Conservation (phyloP, 331 rosid species). For the Stylosanthes scabra region DNA sequence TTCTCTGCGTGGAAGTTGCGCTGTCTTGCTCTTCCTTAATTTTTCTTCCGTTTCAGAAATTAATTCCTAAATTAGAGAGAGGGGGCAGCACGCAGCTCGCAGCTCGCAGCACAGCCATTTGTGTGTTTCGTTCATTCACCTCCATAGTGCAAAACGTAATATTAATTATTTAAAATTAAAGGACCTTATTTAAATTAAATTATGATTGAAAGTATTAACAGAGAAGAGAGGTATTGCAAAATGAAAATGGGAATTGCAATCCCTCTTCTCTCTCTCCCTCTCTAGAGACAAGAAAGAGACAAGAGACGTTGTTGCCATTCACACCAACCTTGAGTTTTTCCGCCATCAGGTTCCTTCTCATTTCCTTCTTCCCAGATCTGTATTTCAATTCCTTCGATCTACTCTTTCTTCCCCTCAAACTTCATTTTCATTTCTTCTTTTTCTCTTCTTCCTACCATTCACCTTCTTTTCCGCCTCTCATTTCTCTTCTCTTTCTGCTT, state of each 20-base stretch:
- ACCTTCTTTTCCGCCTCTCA: neutral
- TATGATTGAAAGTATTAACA: conserved; percentile 21
- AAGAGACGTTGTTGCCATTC: neutral
- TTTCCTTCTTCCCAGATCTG: conserved; percentile 51
- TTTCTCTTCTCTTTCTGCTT: neutral
- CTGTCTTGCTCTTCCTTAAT: conserved; percentile 56
- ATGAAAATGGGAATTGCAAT: neutral
- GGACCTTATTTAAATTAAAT: neutral
- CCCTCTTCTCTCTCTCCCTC: conserved; percentile 27
- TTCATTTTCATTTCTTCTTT: neutral
- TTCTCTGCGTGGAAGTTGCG: conserved; percentile 61
- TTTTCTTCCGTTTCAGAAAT: conserved; percentile 26
- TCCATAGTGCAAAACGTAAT: conserved; percentile 1
- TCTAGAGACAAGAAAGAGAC: neutral
- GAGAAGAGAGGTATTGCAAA: conserved; percentile 35
- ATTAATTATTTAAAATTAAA: too few relatives aligned
- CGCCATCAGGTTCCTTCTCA: conserved; percentile 51
- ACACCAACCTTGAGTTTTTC: conserved; percentile 16
- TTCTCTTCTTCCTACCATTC: neutral
- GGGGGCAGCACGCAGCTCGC: neutral
- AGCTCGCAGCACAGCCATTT: conserved; percentile 7
- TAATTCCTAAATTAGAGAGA: conserved; percentile 41
- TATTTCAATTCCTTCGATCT: conserved; percentile 43
- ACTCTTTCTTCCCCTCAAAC: neutral
- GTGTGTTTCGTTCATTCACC: neutral